Conservation (phyloP, 768 basidiomycete genomes). For the Pleurotus cornucopiae region DNA sequence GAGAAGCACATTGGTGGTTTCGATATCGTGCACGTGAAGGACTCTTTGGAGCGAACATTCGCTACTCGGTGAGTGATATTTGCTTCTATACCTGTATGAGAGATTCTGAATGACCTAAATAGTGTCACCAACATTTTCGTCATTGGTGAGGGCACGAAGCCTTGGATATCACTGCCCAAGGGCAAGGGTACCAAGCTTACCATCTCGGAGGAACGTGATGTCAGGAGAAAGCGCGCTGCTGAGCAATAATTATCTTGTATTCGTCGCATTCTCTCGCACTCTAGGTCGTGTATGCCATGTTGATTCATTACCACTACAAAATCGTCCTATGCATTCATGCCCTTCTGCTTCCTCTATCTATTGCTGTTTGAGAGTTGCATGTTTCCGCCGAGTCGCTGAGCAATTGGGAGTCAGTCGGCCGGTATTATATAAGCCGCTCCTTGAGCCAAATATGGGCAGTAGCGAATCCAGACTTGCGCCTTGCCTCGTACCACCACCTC, state of each 20-base stretch:
- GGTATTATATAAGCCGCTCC: conserved; percentile 37
- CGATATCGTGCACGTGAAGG: conserved; percentile 98
- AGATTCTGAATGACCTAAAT: not conserved
- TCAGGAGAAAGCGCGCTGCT: conserved; percentile 77
- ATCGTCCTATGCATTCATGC: conserved; percentile 24
- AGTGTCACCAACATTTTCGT: conserved; percentile 98
- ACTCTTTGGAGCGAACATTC: conserved; percentile 91
- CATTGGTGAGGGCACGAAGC: conserved; percentile 92
- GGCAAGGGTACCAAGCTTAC: conserved; percentile 98
- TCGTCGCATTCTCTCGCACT: conserved; percentile 26
- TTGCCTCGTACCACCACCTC: conserved; percentile 7
- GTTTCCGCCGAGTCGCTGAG: no score
- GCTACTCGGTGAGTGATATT: conserved; percentile 79
- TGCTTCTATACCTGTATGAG: not conserved
- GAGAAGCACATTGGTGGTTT: conserved; percentile 98
- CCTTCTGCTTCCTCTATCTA: not conserved
- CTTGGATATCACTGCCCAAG: conserved; percentile 95
- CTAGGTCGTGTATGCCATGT: conserved; percentile 36
- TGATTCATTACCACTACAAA: conserved; percentile 24
- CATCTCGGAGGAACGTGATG: conserved; percentile 94
- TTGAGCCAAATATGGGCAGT: conserved; percentile 57
- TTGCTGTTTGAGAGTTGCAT: no score
- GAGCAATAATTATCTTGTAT: conserved; percentile 45
- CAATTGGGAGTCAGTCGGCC: no score
- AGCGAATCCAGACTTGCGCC: conserved; percentile 43